phyloP scores from a whole-genome alignment of 176 grass and related monocot species.

The Musa beccarii region DNA sequence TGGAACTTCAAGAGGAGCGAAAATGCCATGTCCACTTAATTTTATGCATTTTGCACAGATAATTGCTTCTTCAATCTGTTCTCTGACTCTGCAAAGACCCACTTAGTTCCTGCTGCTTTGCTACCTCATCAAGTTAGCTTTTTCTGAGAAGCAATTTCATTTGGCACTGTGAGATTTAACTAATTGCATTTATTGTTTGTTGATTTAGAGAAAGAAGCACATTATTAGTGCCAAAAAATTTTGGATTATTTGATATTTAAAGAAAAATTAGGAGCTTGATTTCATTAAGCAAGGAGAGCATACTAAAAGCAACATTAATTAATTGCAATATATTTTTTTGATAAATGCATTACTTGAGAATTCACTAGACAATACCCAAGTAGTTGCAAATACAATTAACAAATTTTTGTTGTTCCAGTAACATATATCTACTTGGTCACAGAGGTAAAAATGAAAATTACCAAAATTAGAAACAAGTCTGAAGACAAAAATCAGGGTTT shows the following conservation, averaged over 20 bases:
- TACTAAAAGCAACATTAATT: no score
- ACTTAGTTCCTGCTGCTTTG: conserved; percentile 84
- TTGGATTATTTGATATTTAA: no score
- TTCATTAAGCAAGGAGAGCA: not conserved
- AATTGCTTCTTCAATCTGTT: conserved; percentile 55
- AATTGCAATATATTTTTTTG: no score
- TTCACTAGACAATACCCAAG: not conserved
- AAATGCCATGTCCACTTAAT: conserved; percentile 74
- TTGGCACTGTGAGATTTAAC: conserved; percentile 71
- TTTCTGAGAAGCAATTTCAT: conserved; percentile 55
- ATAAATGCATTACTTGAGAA: not conserved
- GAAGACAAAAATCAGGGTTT: no score
- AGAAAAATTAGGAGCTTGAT: not conserved
- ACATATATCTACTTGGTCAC: not conserved
- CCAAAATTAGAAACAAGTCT: no score
- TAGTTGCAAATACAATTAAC: not conserved
- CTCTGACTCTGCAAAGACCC: conserved; percentile 52
- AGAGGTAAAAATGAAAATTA: no score
- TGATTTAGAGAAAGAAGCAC: conserved; percentile 9
- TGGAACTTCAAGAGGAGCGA: conserved; percentile 40
- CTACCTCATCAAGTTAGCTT: conserved; percentile 72
- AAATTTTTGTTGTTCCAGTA: not conserved
- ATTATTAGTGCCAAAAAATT: no score
- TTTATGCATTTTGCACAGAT: conserved; percentile 72
- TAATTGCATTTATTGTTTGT: conserved; percentile 68